Conservation (phyloP, 768 basidiomycete species). For the Cantharellus anzutake region DNA sequence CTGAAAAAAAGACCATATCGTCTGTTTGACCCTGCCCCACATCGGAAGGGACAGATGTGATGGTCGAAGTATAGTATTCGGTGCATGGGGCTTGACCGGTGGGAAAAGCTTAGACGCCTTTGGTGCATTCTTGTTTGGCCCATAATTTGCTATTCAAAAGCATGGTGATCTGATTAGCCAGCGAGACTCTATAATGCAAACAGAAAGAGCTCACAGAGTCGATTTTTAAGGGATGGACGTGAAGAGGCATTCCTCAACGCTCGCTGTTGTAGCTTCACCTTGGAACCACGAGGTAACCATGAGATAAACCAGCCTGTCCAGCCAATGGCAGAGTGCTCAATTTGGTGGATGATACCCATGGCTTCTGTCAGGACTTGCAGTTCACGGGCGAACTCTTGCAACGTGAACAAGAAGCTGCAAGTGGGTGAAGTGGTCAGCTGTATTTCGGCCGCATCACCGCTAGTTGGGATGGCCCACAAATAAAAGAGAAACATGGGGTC, state of each 20-base stretch:
- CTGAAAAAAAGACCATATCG: slow-evolving; percentile 51
- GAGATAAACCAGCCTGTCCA: background rate
- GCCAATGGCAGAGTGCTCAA: slow-evolving; percentile 19
- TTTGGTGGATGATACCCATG: slow-evolving; percentile 65
- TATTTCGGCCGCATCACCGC: background rate
- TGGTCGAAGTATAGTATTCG: slow-evolving; percentile 72
- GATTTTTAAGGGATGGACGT: background rate
- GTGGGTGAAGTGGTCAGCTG: background rate
- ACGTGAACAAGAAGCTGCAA: slow-evolving; percentile 78
- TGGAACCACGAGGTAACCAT: background rate
- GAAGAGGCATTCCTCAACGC: background rate
- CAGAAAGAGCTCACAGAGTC: background rate
- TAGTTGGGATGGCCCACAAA: slow-evolving; percentile 40
- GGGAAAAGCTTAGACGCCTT: slow-evolving; percentile 31
- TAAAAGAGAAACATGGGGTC: slow-evolving; percentile 81
- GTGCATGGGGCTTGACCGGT: slow-evolving; percentile 61
- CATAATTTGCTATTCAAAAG: background rate
- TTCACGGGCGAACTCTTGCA: slow-evolving; percentile 87
- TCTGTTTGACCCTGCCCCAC: slow-evolving; percentile 43
- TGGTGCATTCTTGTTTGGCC: background rate
- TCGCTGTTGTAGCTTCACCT: too few species aligned
- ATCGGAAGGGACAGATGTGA: slow-evolving; percentile 36
- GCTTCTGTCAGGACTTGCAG: slow-evolving; percentile 65
- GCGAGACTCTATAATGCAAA: background rate
- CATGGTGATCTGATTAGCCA: background rate